Conservation (phyloP, 371 early-diverging fungal genomes). For the Edhazardia aedis region DNA sequence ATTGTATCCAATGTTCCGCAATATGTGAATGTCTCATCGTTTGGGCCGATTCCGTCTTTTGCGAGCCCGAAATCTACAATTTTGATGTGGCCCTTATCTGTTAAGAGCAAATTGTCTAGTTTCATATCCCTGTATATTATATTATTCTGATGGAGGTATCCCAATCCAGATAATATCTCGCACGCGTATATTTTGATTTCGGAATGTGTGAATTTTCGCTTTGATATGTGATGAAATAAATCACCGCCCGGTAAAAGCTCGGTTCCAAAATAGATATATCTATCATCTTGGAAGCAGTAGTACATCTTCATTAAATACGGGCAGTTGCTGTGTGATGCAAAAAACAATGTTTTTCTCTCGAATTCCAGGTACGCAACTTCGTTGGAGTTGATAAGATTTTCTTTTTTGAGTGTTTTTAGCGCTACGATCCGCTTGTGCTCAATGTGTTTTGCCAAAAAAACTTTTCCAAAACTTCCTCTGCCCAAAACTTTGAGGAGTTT, state of each 20-base stretch:
- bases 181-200: constrained; percentile 90
- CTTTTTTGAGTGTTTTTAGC: constrained; percentile 33
- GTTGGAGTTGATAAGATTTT: constrained; percentile 12
- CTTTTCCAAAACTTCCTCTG: constrained; percentile 32
- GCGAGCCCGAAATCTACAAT: constrained; percentile 46
- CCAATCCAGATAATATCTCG: constrained; percentile 75
- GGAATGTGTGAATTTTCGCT: constrained; percentile 73
- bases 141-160: constrained; percentile 71
- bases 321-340: constrained; percentile 10
- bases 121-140: constrained; percentile 69
- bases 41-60: constrained; percentile 20
- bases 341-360: constrained; percentile 31
- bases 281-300: constrained; percentile 38
- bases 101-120: constrained; percentile 41
- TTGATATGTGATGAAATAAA: constrained; percentile 83
- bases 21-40: constrained; percentile 24
- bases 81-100: constrained; percentile 39
- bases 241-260: constrained; percentile 56
- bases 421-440: constrained; percentile 19
- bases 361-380: constrained; percentile 16
- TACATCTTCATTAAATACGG: constrained; percentile 27
- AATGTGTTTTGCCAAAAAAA: constrained; percentile 20
- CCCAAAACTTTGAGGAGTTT: constrained; percentile 23
- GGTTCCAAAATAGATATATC: constrained; percentile 31
- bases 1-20: constrained; percentile 67